phyloP scores from a whole-genome alignment of 2,329 filamentous ascomycete genomes.

The Ophiocordyceps camponoti-floridani region DNA sequence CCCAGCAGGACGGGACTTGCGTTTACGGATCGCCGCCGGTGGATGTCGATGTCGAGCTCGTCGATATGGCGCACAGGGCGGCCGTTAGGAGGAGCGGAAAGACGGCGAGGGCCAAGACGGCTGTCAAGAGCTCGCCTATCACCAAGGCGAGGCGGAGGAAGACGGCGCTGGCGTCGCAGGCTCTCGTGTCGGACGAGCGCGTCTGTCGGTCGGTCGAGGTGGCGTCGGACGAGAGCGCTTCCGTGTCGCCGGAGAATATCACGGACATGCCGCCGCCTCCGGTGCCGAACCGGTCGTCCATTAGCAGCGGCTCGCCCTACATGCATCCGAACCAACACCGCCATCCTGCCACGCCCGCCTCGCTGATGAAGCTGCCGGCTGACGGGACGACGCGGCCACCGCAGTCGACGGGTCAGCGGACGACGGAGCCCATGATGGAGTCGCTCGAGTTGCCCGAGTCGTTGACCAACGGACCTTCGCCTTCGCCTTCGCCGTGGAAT shows the following conservation, averaged over 20 bases:
- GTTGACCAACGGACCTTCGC: constrained; percentile 9
- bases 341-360: constrained; percentile 70
- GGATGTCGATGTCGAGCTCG: constrained; percentile 31
- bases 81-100: constrained; percentile 33
- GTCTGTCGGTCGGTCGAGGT: constrained; percentile 23
- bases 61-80: constrained; percentile 1
- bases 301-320: constrained; percentile 47
- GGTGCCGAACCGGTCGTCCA: constrained; percentile 45
- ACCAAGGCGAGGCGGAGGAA: constrained; percentile 46
- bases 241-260: constrained; percentile 44
- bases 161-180: constrained; percentile 33
- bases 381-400: constrained; percentile 32
- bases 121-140: constrained; percentile 54
- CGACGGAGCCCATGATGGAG: constrained; percentile 34
- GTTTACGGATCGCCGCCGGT: constrained; percentile 35
- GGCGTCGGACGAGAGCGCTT: constrained; percentile 45
- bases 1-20: constrained; percentile 38
- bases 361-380: constrained; percentile 59
- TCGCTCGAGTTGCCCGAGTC: constrained; percentile 58
- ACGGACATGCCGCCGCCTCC: constrained; percentile 52
- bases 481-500: too few species aligned
- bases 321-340: constrained; percentile 26
- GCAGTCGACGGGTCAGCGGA: constrained; percentile 22
- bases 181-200: constrained; percentile 20
- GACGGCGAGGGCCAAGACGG: constrained; percentile 32